These are phyloP conservation scores for Vitis hybrid DNA, from an alignment of 177 flowering plant genomes.

Conservation along the genomic window DNA sequence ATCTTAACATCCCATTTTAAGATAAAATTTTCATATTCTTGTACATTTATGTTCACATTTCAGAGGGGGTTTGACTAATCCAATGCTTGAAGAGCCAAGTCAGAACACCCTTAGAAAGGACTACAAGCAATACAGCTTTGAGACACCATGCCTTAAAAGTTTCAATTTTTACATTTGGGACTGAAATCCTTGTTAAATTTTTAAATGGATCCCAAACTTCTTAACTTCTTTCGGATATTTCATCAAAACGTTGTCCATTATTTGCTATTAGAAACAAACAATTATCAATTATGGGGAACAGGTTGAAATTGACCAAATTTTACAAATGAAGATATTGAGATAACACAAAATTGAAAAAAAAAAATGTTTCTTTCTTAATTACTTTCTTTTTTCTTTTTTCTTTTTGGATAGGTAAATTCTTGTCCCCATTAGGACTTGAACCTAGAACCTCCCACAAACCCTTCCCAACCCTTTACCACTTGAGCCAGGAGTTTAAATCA, in stretches of 20 bases:
- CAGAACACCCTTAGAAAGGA: neutral
- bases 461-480: too few relatives aligned
- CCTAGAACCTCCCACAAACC: too few relatives aligned
- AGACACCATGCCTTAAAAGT: neutral
- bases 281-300: neutral
- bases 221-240: neutral
- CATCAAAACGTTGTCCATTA: neutral
- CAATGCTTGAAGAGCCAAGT: neutral
- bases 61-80: neutral
- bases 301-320: neutral
- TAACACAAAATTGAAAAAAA: neutral
- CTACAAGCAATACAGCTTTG: neutral
- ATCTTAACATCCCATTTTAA: too few relatives aligned
- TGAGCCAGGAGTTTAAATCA: too few relatives aligned
- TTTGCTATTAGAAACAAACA: too few relatives aligned
- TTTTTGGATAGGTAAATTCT: too few relatives aligned
- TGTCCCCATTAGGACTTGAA: too few relatives aligned
- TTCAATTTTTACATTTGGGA: neutral
- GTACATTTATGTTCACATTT: neutral
- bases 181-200: neutral
- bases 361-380: neutral
- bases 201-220: neutral
- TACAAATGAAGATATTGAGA: neutral
- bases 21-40: too few relatives aligned
- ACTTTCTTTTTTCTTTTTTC: neutral